Percentiles rank a stretch among this genome's conserved stretches.
Conservation (phyloP, 495 filamentous ascomycete genomes). For the Daldinia grandis region DNA sequence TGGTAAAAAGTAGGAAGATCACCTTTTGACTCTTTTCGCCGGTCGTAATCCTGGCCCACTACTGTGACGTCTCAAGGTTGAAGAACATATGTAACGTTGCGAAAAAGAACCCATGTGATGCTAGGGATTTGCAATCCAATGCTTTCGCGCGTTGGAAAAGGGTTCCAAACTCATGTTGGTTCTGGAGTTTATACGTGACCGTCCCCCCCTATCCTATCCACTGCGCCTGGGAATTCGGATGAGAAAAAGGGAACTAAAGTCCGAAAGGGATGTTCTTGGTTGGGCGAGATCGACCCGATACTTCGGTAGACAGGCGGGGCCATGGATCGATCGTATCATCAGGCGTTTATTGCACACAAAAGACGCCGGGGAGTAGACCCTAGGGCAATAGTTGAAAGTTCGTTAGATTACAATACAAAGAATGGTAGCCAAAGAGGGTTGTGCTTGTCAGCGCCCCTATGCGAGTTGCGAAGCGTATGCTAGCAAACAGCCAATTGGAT, state of each 20-base stretch:
- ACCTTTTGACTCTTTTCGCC: conserved; percentile 17
- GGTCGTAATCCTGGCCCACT: conserved; percentile 16
- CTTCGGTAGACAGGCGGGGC: conserved; percentile 31
- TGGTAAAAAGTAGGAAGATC: conserved; percentile 25
- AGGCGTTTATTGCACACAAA: conserved; percentile 28
- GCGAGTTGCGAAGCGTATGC: conserved; percentile 21
- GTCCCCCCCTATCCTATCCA: background rate
- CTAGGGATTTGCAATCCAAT: conserved; percentile 16
- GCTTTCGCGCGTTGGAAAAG: conserved; percentile 13
- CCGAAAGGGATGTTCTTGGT: conserved; percentile 37
- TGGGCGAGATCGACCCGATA: conserved; percentile 37
- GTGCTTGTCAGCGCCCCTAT: conserved; percentile 20
- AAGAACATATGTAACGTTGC: conserved; percentile 30
- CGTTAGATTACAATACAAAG: conserved; percentile 20
- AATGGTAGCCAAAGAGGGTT: conserved; percentile 21
- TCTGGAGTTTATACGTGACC: conserved; percentile 1
- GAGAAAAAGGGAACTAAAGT: conserved; percentile 22
- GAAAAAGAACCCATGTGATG: conserved; percentile 25
- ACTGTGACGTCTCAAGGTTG: conserved; percentile 27
- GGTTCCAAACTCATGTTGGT: conserved; percentile 18
- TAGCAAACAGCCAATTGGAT: conserved; percentile 28
- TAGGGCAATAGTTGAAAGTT: conserved; percentile 10
- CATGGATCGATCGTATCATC: background rate
- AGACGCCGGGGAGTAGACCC: conserved; percentile 28
- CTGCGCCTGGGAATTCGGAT: conserved; percentile 11